These are phyloP conservation scores for Tympanopsis confertula DNA, from an alignment of 2,329 filamentous ascomycete species.

Conservation along the genomic window DNA sequence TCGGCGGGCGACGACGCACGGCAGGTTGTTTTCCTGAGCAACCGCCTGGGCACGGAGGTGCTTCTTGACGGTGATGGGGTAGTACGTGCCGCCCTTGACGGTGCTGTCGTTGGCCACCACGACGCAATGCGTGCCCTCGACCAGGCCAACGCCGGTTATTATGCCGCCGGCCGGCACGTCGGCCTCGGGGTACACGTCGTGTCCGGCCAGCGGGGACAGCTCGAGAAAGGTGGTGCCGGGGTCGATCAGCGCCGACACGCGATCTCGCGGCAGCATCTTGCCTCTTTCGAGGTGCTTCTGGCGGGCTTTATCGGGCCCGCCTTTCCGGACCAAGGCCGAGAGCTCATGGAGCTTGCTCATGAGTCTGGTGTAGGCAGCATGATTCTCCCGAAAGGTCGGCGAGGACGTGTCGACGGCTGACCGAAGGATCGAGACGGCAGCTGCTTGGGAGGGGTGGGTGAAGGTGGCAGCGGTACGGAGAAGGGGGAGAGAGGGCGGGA, in stretches of 20 bases:
- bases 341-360: slow-evolving; percentile 62
- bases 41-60: slow-evolving; percentile 86
- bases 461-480: slow-evolving; percentile 56
- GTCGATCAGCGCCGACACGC: slow-evolving; percentile 77
- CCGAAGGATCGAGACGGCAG: slow-evolving; percentile 69
- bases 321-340: slow-evolving; percentile 60
- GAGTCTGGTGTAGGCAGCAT: slow-evolving; percentile 61
- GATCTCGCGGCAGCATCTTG: slow-evolving; percentile 90
- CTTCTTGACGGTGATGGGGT: slow-evolving; percentile 95
- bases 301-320: slow-evolving; percentile 70
- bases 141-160: slow-evolving; percentile 80
- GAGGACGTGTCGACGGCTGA: slow-evolving; percentile 67
- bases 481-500: slow-evolving; percentile 6
- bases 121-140: slow-evolving; percentile 84
- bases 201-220: slow-evolving; percentile 79
- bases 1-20: too few relatives aligned
- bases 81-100: slow-evolving; percentile 95
- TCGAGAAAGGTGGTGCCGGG: slow-evolving; percentile 84
- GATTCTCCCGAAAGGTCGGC: slow-evolving; percentile 72
- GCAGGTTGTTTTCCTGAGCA: slow-evolving; percentile 71
- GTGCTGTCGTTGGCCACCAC: slow-evolving; percentile 94
- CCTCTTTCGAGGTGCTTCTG: slow-evolving; percentile 78
- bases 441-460: slow-evolving; percentile 69
- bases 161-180: slow-evolving; percentile 84
- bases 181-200: slow-evolving; percentile 75